These are phyloP conservation scores for Quercus suber DNA, from an alignment of 306 rosid species.

Conservation along the genomic window DNA sequence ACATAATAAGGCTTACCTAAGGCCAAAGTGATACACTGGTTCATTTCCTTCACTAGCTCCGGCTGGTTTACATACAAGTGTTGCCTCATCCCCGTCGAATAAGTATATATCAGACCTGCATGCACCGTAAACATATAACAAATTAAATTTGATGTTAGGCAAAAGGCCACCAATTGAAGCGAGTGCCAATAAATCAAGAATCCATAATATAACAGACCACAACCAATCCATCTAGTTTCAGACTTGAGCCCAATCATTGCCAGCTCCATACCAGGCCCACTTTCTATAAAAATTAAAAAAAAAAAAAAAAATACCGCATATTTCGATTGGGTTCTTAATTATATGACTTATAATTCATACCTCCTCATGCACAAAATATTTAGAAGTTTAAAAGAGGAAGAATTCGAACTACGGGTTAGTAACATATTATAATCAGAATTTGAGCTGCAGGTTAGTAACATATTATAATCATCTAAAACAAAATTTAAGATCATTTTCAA, in stretches of 20 bases:
- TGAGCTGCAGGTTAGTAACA: too few relatives aligned
- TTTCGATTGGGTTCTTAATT: background rate
- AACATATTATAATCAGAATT: too few relatives aligned
- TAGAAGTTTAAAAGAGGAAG: too few relatives aligned
- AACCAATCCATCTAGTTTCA: background rate
- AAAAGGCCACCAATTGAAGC: background rate
- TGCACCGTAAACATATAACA: background rate
- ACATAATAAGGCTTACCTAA: constrained; percentile 81
- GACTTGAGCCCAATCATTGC: background rate
- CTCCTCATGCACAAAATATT: too few relatives aligned
- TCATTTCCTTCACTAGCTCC: constrained; percentile 75
- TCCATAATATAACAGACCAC: background rate
- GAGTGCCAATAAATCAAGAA: background rate
- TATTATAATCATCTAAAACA: too few relatives aligned
- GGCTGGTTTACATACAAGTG: constrained; percentile 76
- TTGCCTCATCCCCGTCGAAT: constrained; percentile 77
- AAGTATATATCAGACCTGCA: constrained; percentile 75
- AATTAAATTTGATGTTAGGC: background rate
- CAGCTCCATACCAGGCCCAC: background rate
- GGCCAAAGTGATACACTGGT: constrained; percentile 46
- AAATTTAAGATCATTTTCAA: too few relatives aligned
- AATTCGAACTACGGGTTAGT: rapidly evolving
- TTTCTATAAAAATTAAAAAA: background rate
- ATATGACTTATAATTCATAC: too few relatives aligned
- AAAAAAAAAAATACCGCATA: background rate